Evolutionary conservation across 2,329 filamentous ascomycete species (phyloP).

Genomic region (Hypoxylon rubiginosum): DNA sequence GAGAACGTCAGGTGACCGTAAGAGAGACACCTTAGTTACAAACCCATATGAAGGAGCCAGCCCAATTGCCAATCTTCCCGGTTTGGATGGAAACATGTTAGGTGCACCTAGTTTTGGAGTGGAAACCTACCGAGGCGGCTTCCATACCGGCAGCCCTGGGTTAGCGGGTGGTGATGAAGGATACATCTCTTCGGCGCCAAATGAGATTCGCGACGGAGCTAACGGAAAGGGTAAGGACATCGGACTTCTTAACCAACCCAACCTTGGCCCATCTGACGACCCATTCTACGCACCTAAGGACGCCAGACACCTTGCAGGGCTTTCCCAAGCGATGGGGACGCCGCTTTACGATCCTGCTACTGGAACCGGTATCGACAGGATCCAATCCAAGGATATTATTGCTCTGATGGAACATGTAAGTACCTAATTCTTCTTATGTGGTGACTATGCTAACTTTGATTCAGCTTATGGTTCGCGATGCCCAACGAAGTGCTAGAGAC

Average conservation of each 20-base stretch:
- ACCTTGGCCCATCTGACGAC: slow-evolving; percentile 70
- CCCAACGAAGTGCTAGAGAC: slow-evolving; percentile 93
- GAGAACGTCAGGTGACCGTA: slow-evolving; percentile 71
- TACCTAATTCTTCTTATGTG: slow-evolving; percentile 38
- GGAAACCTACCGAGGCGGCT: slow-evolving; percentile 58
- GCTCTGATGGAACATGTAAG: slow-evolving; percentile 95
- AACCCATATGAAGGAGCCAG: slow-evolving; percentile 77
- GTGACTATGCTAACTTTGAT: slow-evolving; percentile 45
- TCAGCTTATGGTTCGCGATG: slow-evolving; percentile 92
- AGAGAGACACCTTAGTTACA: slow-evolving; percentile 75
- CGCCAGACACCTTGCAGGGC: slow-evolving; percentile 81
- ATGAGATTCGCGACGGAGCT: slow-evolving; percentile 66
- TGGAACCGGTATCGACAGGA: slow-evolving; percentile 88
- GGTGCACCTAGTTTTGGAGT: slow-evolving; percentile 54
- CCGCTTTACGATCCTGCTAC: slow-evolving; percentile 92
- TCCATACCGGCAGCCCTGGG: slow-evolving; percentile 70
- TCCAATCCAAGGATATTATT: slow-evolving; percentile 96
- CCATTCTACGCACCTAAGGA: slow-evolving; percentile 74
- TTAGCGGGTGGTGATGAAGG: slow-evolving; percentile 83
- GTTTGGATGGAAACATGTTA: slow-evolving; percentile 65
- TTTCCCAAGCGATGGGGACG: slow-evolving; percentile 91
- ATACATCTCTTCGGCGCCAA: slow-evolving; percentile 83
- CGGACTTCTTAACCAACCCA: slow-evolving; percentile 66
- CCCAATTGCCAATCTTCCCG: slow-evolving; percentile 69
- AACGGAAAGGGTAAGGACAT: slow-evolving; percentile 69